Conservation (phyloP, 2,329 filamentous ascomycete species). For the Pseudohalonectria lignicola region DNA sequence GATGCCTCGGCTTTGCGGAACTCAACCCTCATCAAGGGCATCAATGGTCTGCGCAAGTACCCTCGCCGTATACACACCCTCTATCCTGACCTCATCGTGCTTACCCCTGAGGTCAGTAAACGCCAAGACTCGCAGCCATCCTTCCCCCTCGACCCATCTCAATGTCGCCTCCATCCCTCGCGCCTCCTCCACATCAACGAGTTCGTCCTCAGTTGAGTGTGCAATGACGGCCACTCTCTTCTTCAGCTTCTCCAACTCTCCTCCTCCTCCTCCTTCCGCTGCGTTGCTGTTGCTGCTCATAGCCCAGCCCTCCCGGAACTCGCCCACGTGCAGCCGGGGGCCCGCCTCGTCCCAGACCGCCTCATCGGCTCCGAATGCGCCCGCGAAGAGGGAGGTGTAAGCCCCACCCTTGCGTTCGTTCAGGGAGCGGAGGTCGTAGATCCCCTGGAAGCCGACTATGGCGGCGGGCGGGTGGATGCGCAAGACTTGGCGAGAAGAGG, state of each 20-base stretch:
- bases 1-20: not conserved
- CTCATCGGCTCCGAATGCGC: slow-evolving; percentile 46
- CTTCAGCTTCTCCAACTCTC: slow-evolving; percentile 7
- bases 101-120: slow-evolving; percentile 39
- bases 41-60: slow-evolving; percentile 23
- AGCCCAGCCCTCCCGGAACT: slow-evolving; percentile 7
- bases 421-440: slow-evolving; percentile 53
- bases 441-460: slow-evolving; percentile 52
- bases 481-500: not conserved
- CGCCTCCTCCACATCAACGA: slow-evolving; percentile 46
- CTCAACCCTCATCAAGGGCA: not conserved
- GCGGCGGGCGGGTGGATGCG: slow-evolving; percentile 28
- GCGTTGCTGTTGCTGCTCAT: not conserved
- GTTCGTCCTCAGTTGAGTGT: slow-evolving; percentile 33
- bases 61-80: slow-evolving; percentile 43
- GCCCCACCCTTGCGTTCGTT: slow-evolving; percentile 28
- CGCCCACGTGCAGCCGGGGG: slow-evolving; percentile 30
- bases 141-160: slow-evolving; percentile 22
- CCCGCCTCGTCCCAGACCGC: slow-evolving; percentile 42
- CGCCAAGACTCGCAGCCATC: slow-evolving; percentile 20
- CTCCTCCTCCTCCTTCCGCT: slow-evolving; percentile 1
- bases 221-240: slow-evolving; percentile 26
- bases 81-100: slow-evolving; percentile 55
- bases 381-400: slow-evolving; percentile 44
- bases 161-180: slow-evolving; percentile 42